These are phyloP conservation scores for Sclerotiophoma versabilis DNA, from an alignment of 2,329 filamentous ascomycete genomes.

Conservation along the genomic window DNA sequence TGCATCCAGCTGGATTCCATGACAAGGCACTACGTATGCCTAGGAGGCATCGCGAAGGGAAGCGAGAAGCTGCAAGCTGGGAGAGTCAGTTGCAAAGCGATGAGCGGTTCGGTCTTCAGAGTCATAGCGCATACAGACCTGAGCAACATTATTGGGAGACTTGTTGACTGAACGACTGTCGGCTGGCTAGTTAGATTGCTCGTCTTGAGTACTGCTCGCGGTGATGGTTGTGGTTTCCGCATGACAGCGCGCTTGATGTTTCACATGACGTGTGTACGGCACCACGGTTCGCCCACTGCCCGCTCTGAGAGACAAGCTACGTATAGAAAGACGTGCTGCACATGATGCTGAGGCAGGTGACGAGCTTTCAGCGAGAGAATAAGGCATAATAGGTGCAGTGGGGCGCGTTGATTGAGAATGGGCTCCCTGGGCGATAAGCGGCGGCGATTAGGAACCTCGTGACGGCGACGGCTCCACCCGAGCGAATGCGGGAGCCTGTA, in stretches of 20 bases:
- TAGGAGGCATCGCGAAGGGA: no score
- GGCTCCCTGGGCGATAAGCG: slow-evolving; percentile 9
- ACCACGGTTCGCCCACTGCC: background rate
- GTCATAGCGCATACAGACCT: background rate
- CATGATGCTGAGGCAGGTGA: background rate
- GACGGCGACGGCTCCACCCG: slow-evolving; percentile 30
- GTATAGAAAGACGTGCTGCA: background rate
- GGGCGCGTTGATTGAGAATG: slow-evolving; percentile 3
- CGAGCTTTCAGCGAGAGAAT: background rate
- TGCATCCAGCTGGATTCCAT: background rate
- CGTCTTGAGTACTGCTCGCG: background rate
- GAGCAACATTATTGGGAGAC: background rate
- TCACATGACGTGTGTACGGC: slow-evolving; percentile 28
- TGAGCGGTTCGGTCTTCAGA: background rate
- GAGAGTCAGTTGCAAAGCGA: background rate
- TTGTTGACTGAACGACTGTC: background rate
- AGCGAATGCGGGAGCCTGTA: slow-evolving; percentile 21
- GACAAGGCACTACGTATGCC: background rate
- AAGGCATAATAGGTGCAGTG: background rate
- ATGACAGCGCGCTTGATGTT: slow-evolving; percentile 29
- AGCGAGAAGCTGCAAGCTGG: background rate
- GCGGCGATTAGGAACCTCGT: slow-evolving; percentile 18
- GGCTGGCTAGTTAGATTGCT: background rate
- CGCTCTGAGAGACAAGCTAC: background rate
- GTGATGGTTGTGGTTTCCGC: slow-evolving; percentile 13